A percentile compares a stretch with the other conserved stretches of the same genome.
These are phyloP conservation scores for Ilex aquifolium DNA, from an alignment of 257 asterid genomes.

Conservation along the genomic window DNA sequence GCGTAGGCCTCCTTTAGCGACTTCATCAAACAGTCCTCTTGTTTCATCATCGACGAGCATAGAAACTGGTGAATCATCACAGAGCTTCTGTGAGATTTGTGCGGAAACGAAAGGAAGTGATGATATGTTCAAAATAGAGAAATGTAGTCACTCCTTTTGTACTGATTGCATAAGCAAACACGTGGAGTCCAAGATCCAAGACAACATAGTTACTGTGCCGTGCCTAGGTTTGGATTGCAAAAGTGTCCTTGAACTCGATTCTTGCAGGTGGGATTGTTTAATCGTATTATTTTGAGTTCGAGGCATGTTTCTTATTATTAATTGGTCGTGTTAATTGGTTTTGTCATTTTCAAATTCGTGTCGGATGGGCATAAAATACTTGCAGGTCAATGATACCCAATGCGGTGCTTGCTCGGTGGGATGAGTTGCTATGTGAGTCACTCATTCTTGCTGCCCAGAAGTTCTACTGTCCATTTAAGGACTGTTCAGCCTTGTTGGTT, in stretches of 20 bases:
- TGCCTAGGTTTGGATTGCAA: slow-evolving; percentile 54
- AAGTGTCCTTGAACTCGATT: slow-evolving; percentile 19
- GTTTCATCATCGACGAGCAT: too few species aligned
- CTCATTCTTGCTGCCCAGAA: not conserved
- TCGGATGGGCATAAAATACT: not conserved
- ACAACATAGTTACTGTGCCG: slow-evolving; percentile 1
- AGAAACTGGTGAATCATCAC: slow-evolving; percentile 17
- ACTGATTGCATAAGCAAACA: slow-evolving; percentile 41
- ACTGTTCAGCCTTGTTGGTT: slow-evolving; percentile 22
- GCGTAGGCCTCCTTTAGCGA: too few species aligned
- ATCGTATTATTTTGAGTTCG: too few species aligned
- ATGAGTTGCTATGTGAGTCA: not conserved
- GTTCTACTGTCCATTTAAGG: slow-evolving; percentile 24
- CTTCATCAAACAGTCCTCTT: too few species aligned
- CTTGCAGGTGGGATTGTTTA: too few species aligned
- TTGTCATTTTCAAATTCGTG: too few species aligned
- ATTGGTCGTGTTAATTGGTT: too few species aligned
- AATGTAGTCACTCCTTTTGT: slow-evolving; percentile 46
- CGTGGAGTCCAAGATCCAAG: slow-evolving; percentile 19
- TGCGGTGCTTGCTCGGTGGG: slow-evolving; percentile 26
- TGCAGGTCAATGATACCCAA: slow-evolving; percentile 23
- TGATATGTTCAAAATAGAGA: slow-evolving; percentile 21
- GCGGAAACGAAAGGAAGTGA: slow-evolving; percentile 26
- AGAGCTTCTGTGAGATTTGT: slow-evolving; percentile 45
- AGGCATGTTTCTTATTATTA: too few species aligned